phyloP scores from a whole-genome alignment of 371 early-diverging fungal species.

The Dichotomocladium elegans region DNA sequence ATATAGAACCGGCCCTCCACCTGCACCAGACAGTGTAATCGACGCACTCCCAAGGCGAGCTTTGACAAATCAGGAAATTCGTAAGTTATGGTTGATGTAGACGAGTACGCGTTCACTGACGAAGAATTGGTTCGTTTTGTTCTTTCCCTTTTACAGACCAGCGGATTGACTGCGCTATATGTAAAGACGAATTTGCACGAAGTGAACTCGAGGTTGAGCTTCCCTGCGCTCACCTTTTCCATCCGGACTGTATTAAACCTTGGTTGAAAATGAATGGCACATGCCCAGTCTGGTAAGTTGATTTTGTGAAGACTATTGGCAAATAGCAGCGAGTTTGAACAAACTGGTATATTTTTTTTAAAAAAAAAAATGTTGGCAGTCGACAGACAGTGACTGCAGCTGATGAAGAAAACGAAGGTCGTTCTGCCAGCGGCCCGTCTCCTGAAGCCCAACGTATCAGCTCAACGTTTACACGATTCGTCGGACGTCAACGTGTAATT shows the following conservation, averaged over 20 bases:
- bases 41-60: constrained; percentile 42
- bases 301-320: too few relatives aligned
- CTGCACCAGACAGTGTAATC: constrained; percentile 64
- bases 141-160: constrained; percentile 28
- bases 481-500: too few relatives aligned
- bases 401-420: too few relatives aligned
- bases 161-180: constrained; percentile 69
- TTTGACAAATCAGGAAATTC: constrained; percentile 50
- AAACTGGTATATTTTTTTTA: too few relatives aligned
- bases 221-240: constrained; percentile 84
- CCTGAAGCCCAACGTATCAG: too few relatives aligned
- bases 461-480: too few relatives aligned
- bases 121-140: too few relatives aligned
- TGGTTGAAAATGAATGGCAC: constrained; percentile 87
- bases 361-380: too few relatives aligned
- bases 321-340: too few relatives aligned
- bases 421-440: too few relatives aligned
- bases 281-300: constrained; percentile 86
- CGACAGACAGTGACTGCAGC: too few relatives aligned
- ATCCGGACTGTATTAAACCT: constrained; percentile 81
- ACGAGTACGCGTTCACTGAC: not conserved
- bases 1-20: constrained; percentile 57
- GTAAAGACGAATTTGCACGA: constrained; percentile 71
- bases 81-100: constrained; percentile 11
- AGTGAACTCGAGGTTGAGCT: constrained; percentile 57